Evolutionary conservation across 768 basidiomycete genomes (phyloP).

Genomic region (Favolaschia claudopus): DNA sequence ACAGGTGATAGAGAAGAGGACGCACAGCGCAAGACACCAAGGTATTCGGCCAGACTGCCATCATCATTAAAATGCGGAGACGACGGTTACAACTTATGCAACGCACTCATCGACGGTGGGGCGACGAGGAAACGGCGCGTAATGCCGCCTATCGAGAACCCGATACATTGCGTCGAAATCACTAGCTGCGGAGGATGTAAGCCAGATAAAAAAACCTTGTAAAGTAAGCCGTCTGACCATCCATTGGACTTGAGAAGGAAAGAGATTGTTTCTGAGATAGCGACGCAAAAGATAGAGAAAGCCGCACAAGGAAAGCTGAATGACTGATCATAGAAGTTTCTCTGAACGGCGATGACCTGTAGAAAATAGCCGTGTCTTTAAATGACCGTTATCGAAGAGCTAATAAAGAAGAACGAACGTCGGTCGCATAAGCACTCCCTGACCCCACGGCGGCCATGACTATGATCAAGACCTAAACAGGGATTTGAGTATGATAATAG

Average conservation of each 20-base stretch:
- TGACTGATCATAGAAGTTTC: slow-evolving; percentile 68
- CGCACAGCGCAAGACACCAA: slow-evolving; percentile 76
- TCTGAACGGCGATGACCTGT: slow-evolving; percentile 71
- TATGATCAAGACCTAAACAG: slow-evolving; percentile 62
- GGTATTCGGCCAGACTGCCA: slow-evolving; percentile 73
- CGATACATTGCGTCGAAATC: slow-evolving; percentile 77
- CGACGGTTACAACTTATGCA: background rate
- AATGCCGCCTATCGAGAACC: slow-evolving; percentile 64
- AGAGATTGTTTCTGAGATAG: background rate
- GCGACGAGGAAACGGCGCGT: slow-evolving; percentile 69
- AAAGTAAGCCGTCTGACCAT: slow-evolving; percentile 2
- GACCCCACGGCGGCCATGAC: slow-evolving; percentile 70
- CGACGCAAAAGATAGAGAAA: background rate
- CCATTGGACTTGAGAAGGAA: slow-evolving; percentile 13
- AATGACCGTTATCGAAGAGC: too few relatives aligned
- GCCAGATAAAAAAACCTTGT: background rate
- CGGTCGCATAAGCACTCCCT: slow-evolving; percentile 68
- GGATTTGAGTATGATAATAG: background rate
- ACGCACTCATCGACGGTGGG: slow-evolving; percentile 69
- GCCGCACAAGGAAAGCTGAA: slow-evolving; percentile 57
- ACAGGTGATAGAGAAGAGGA: too few relatives aligned
- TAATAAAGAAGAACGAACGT: slow-evolving; percentile 37
- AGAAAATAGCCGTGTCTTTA: background rate
- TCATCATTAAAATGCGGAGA: background rate
- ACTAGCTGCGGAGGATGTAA: slow-evolving; percentile 51